A percentile compares a stretch with the other conserved stretches of the same genome.
Conservation (phyloP, 306 rosid species). For the Casuarina cunninghamiana region DNA sequence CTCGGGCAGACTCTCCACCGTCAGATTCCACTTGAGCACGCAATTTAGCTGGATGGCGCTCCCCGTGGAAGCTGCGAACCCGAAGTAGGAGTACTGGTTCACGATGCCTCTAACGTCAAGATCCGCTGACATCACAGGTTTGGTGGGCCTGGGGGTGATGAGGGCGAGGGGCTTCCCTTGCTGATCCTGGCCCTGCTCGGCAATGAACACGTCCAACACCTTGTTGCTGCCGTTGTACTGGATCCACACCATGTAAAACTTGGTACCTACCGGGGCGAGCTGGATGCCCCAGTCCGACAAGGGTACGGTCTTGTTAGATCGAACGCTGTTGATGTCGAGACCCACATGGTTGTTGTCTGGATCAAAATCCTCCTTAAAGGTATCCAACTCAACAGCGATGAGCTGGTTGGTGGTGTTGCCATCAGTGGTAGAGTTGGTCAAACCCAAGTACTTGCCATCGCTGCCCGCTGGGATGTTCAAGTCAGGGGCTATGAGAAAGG, state of each 20-base stretch:
- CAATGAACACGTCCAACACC: slow-evolving; percentile 40
- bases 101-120: slow-evolving; percentile 37
- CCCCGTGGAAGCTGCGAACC: slow-evolving; percentile 78
- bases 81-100: slow-evolving; percentile 46
- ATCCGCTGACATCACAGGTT: slow-evolving; percentile 35
- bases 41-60: slow-evolving; percentile 47
- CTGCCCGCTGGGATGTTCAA: slow-evolving; percentile 37
- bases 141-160: slow-evolving; percentile 33
- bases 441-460: slow-evolving; percentile 55
- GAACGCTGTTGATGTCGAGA: slow-evolving; percentile 53
- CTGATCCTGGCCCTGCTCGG: slow-evolving; percentile 20
- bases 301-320: slow-evolving; percentile 34
- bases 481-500: slow-evolving; percentile 56
- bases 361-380: slow-evolving; percentile 57
- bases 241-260: slow-evolving; percentile 49
- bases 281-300: slow-evolving; percentile 33
- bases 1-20: slow-evolving; percentile 41
- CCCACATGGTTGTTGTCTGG: slow-evolving; percentile 66
- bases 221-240: slow-evolving; percentile 49
- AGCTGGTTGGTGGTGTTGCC: slow-evolving; percentile 48
- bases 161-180: not conserved
- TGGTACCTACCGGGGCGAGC: slow-evolving; percentile 42
- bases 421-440: slow-evolving; percentile 66
- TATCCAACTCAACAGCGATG: slow-evolving; percentile 70
- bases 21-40: slow-evolving; percentile 62